Percentiles rank a stretch among this genome's conserved stretches.
These are phyloP conservation scores for Candida sphagnicola DNA, from an alignment of 805 yeast genomes.

Conservation along the genomic window DNA sequence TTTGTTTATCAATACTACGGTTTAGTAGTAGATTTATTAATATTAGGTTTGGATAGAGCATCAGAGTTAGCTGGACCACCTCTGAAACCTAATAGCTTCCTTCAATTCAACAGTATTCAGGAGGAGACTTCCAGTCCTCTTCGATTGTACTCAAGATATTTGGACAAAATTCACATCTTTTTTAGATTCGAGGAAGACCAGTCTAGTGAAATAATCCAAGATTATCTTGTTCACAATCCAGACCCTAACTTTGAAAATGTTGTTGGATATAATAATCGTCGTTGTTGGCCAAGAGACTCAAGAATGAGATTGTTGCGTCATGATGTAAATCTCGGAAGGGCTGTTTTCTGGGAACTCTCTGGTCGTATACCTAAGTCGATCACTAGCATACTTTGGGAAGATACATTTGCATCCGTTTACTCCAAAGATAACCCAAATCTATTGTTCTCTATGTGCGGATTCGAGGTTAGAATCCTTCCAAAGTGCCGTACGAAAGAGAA, in stretches of 20 bases:
- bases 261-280: constrained; percentile 80
- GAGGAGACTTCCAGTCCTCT: constrained; percentile 72
- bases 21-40: constrained; percentile 70
- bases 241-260: constrained; percentile 89
- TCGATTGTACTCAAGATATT: constrained; percentile 72
- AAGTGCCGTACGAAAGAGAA: constrained; percentile 55
- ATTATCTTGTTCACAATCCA: constrained; percentile 77
- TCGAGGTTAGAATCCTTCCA: constrained; percentile 87
- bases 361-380: constrained; percentile 76
- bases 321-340: constrained; percentile 90
- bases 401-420: constrained; percentile 81
- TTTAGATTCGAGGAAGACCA: constrained; percentile 74
- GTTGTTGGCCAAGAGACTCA: constrained; percentile 92
- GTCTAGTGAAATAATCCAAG: constrained; percentile 69
- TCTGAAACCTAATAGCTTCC: constrained; percentile 66
- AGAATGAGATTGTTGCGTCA: constrained; percentile 88
- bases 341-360: constrained; percentile 85
- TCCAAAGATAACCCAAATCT: constrained; percentile 87
- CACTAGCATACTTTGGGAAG: constrained; percentile 73
- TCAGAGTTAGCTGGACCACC: constrained; percentile 80
- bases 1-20: constrained; percentile 92
- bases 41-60: constrained; percentile 86
- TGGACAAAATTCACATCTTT: constrained; percentile 77
- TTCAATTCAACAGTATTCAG: constrained; percentile 59
- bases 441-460: constrained; percentile 89